phyloP scores from a whole-genome alignment of 352 stramenopile species.

The Phytophthora cajani region DNA sequence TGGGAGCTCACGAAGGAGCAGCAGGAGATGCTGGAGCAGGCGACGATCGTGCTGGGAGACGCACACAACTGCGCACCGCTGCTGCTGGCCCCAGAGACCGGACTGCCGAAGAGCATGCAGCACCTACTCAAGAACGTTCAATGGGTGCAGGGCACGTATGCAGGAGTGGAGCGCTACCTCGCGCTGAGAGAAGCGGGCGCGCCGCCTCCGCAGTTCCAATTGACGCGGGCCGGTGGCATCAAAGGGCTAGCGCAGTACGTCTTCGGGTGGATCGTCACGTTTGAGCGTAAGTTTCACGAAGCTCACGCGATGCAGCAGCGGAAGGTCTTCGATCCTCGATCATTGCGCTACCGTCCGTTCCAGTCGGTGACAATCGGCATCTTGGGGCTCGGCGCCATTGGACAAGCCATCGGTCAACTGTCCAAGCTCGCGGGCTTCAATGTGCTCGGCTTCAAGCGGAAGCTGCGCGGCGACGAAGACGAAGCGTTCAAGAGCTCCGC shows the following conservation, averaged over 20 bases:
- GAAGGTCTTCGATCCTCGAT: constrained; percentile 42
- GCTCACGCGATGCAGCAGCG: constrained; percentile 46
- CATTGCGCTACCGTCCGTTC: constrained; percentile 60
- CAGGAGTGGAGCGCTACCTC: constrained; percentile 63
- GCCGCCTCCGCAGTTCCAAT: constrained; percentile 35
- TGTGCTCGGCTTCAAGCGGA: constrained; percentile 75
- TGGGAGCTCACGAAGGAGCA: constrained; percentile 50
- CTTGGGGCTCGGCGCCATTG: constrained; percentile 65
- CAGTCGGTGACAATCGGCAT: constrained; percentile 56
- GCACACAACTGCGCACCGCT: constrained; percentile 51
- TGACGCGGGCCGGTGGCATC: constrained; percentile 69
- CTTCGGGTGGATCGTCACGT: constrained; percentile 68
- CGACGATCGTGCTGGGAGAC: constrained; percentile 57
- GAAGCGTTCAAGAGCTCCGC: constrained; percentile 27
- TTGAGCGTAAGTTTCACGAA: constrained; percentile 72
- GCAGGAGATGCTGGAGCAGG: constrained; percentile 44
- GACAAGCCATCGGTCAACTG: constrained; percentile 60
- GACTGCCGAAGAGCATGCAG: constrained; percentile 32
- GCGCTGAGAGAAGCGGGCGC: constrained; percentile 23
- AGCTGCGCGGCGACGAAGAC: constrained; percentile 32
- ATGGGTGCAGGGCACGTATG: constrained; percentile 74
- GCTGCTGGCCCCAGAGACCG: constrained; percentile 36
- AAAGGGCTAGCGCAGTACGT: constrained; percentile 76
- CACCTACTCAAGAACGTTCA: constrained; percentile 48
- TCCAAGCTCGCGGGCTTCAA: constrained; percentile 61